These are phyloP conservation scores for Pichia heedii DNA, from an alignment of 805 yeast genomes.

Conservation along the genomic window DNA sequence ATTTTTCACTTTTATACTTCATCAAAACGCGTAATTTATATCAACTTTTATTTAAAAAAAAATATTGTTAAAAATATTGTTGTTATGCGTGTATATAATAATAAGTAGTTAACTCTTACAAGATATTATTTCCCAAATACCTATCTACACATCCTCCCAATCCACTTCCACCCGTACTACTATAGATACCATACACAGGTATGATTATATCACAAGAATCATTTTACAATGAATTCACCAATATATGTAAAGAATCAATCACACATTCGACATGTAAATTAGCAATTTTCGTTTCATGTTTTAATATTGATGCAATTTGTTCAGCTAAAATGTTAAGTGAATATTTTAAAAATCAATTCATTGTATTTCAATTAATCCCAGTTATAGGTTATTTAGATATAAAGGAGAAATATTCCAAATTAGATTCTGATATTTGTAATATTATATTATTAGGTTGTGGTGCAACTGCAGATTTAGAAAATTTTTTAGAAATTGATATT, in stretches of 20 bases:
- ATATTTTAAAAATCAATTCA: constrained; percentile 67
- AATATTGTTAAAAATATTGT: too few relatives aligned
- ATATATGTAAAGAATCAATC: constrained; percentile 59
- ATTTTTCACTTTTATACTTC: not conserved
- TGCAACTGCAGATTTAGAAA: constrained; percentile 77
- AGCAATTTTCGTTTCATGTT: constrained; percentile 80
- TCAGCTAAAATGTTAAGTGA: constrained; percentile 69
- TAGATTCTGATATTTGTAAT: constrained; percentile 70
- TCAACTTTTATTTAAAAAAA: too few relatives aligned
- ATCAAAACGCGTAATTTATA: too few relatives aligned
- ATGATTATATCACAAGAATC: constrained; percentile 75
- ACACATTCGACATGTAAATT: constrained; percentile 90
- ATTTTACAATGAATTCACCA: constrained; percentile 58
- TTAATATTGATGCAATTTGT: constrained; percentile 87
- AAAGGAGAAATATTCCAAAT: constrained; percentile 45
- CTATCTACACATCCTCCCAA: too few relatives aligned
- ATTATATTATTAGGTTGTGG: constrained; percentile 88
- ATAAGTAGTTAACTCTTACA: too few relatives aligned
- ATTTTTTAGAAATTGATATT: constrained; percentile 56
- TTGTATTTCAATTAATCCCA: constrained; percentile 84
- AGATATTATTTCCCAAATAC: too few relatives aligned
- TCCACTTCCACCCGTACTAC: too few relatives aligned
- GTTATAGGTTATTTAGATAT: constrained; percentile 86
- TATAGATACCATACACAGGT: too few relatives aligned
- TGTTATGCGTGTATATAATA: too few relatives aligned